Percentiles rank a stretch among this genome's conserved stretches.
Conservation (phyloP, 768 basidiomycete species). For the Pholiota conissans region DNA sequence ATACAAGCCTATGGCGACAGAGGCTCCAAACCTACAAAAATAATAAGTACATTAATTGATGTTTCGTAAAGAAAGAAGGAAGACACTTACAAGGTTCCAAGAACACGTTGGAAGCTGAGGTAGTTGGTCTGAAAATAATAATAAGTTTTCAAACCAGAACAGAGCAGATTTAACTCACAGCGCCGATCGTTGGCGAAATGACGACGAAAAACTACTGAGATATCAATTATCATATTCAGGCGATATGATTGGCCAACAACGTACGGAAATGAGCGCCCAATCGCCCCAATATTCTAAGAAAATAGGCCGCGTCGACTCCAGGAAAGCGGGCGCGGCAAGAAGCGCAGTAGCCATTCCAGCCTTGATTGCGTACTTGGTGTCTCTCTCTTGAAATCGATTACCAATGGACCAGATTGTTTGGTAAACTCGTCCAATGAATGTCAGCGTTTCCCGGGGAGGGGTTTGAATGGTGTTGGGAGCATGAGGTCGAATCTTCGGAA, state of each 20-base stretch:
- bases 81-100: conserved; percentile 76
- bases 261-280: conserved; percentile 93
- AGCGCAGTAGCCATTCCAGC: conserved; percentile 81
- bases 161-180: conserved; percentile 40
- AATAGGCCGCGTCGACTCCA: conserved; percentile 69
- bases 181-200: conserved; percentile 88
- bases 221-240: neutral
- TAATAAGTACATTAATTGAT: conserved; percentile 4
- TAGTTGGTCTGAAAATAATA: conserved; percentile 69
- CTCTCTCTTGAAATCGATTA: conserved; percentile 61
- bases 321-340: conserved; percentile 86
- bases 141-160: conserved; percentile 1
- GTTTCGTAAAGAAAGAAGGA: neutral
- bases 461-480: conserved; percentile 87
- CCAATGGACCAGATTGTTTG: conserved; percentile 76
- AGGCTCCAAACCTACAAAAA: conserved; percentile 67
- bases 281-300: conserved; percentile 88
- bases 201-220: conserved; percentile 75
- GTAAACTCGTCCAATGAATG: conserved; percentile 59
- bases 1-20: conserved; percentile 72
- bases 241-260: conserved; percentile 17
- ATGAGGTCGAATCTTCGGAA: conserved; percentile 81
- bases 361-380: conserved; percentile 87
- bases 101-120: conserved; percentile 76
- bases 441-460: conserved; percentile 60